Conservation (phyloP, 805 yeast genomes). For the Kregervanrija pseudodelftensis region DNA sequence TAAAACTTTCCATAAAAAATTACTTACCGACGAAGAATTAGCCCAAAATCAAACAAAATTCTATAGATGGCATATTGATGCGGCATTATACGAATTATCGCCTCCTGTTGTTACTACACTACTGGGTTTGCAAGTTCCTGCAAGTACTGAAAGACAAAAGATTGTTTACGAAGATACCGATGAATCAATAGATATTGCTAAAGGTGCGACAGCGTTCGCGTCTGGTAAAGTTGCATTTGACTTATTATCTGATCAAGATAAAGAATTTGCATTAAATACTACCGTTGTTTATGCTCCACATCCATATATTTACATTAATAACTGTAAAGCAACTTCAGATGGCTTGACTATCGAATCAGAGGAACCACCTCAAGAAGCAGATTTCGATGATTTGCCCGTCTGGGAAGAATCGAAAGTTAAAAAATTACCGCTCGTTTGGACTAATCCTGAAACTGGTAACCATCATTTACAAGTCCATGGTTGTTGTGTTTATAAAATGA, state of each 20-base stretch:
- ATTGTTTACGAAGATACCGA: conserved; percentile 62
- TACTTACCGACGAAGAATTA: conserved; percentile 58
- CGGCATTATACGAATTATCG: conserved; percentile 77
- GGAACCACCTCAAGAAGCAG: conserved; percentile 50
- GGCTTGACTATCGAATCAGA: conserved; percentile 84
- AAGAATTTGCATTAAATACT: conserved; percentile 68
- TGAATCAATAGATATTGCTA: conserved; percentile 59
- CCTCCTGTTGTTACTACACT: conserved; percentile 86
- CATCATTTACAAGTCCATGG: conserved; percentile 87
- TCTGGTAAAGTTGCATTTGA: conserved; percentile 79
- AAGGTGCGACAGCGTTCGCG: conserved; percentile 86
- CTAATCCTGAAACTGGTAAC: conserved; percentile 77
- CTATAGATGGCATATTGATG: conserved; percentile 92
- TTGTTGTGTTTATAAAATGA: conserved; percentile 68
- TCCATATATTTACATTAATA: conserved; percentile 79
- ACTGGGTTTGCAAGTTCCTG: conserved; percentile 76
- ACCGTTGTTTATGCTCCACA: conserved; percentile 87
- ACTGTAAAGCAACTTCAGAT: conserved; percentile 76
- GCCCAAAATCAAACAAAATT: conserved; percentile 63
- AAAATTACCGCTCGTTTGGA: conserved; percentile 83
- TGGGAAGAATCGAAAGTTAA: conserved; percentile 81
- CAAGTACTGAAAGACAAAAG: conserved; percentile 51
- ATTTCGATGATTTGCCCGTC: conserved; percentile 62
- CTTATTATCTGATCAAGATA: conserved; percentile 57
- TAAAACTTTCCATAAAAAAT: conserved; percentile 65